Conservation (phyloP, 768 basidiomycete genomes). For the Mycena indigotica region DNA sequence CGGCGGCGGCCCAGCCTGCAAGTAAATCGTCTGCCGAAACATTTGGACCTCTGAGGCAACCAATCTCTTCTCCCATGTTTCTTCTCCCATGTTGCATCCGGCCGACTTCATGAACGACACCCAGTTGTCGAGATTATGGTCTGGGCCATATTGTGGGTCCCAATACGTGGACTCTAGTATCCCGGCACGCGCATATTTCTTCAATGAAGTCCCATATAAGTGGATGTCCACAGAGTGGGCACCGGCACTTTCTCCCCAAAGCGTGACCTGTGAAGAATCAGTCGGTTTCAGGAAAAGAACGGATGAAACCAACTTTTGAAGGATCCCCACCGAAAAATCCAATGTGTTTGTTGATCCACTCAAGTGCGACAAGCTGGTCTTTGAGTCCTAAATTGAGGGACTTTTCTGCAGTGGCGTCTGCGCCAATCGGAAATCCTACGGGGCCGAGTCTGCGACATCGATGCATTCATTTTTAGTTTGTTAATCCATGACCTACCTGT, state of each 20-base stretch:
- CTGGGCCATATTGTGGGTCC: conserved; percentile 5
- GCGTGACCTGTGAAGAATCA: conserved; percentile 42
- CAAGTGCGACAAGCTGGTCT: conserved; percentile 47
- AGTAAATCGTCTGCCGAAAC: conserved; percentile 12
- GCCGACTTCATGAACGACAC: neutral
- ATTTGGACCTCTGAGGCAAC: conserved; percentile 14
- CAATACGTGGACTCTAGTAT: conserved; percentile 11
- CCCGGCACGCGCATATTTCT: conserved; percentile 36
- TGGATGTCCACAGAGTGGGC: conserved; percentile 47
- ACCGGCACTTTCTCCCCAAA: conserved; percentile 60
- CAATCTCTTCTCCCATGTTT: neutral
- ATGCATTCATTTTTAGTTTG: neutral
- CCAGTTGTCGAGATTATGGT: conserved; percentile 1
- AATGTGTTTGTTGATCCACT: conserved; percentile 65
- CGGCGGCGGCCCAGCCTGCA: conserved; percentile 13
- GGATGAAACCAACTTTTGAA: conserved; percentile 27
- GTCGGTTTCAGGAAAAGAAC: neutral
- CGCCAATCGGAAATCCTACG: conserved; percentile 49
- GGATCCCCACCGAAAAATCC: conserved; percentile 59
- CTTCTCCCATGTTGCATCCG: neutral
- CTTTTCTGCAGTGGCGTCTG: conserved; percentile 39
- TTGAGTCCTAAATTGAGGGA: conserved; percentile 49
- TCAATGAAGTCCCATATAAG: conserved; percentile 37
- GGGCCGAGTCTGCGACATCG: conserved; percentile 35
- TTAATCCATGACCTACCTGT: conserved; percentile 31